These are phyloP conservation scores for Colletotrichum phormii DNA, from an alignment of 2,329 filamentous ascomycete genomes.

Conservation along the genomic window DNA sequence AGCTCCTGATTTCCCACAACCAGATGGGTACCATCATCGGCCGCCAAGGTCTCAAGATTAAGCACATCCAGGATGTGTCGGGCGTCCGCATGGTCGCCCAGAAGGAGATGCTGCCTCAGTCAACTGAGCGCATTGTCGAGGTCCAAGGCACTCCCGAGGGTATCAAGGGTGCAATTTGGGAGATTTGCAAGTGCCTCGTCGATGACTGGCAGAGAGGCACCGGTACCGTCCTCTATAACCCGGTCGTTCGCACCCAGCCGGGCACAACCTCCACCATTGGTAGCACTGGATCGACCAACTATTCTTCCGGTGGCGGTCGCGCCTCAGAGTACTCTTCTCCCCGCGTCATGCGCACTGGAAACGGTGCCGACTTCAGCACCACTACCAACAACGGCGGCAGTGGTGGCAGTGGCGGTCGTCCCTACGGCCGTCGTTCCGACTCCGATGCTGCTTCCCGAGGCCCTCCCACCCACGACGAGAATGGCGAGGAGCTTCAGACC, in stretches of 20 bases:
- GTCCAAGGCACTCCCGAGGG: conserved; percentile 94
- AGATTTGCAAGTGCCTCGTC: conserved; percentile 98
- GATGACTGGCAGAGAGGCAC: conserved; percentile 98
- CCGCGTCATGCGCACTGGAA: conserved; percentile 93
- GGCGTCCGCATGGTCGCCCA: conserved; percentile 99
- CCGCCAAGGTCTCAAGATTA: conserved; percentile 96
- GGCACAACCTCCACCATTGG: conserved; percentile 57
- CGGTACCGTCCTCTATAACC: conserved; percentile 97
- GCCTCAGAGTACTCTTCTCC: conserved; percentile 68
- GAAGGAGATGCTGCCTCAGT: conserved; percentile 99
- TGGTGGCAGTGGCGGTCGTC: conserved; percentile 55
- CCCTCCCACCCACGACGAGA: conserved; percentile 90
- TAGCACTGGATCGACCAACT: conserved; percentile 48
- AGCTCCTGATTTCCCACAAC: conserved; percentile 98
- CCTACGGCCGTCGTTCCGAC: conserved; percentile 83
- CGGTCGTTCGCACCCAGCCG: conserved; percentile 86
- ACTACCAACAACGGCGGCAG: conserved; percentile 48
- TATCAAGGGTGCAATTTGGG: conserved; percentile 96
- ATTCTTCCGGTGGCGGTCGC: conserved; percentile 52
- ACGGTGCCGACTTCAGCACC: conserved; percentile 89
- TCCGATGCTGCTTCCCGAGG: conserved; percentile 84
- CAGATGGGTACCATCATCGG: conserved; percentile 99
- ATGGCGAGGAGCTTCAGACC: conserved; percentile 97
- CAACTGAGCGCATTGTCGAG: conserved; percentile 97
- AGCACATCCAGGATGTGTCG: conserved; percentile 97